Percentiles rank a stretch among this genome's conserved stretches.
These are phyloP conservation scores for Ceratocystis alfenasii DNA, from an alignment of 2,329 filamentous ascomycete genomes.

Conservation along the genomic window DNA sequence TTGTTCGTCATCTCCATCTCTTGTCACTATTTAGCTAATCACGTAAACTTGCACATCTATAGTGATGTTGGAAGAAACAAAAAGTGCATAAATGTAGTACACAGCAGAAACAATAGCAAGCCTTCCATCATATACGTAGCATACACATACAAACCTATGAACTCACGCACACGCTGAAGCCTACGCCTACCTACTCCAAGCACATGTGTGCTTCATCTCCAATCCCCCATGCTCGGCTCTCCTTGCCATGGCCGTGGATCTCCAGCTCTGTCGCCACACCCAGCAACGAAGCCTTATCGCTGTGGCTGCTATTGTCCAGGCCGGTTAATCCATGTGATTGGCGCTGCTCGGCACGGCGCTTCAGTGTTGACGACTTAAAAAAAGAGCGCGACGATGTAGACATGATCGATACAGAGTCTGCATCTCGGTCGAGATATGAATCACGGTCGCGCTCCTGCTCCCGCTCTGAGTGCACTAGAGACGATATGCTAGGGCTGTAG, in stretches of 20 bases:
- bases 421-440: slow-evolving; percentile 24
- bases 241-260: slow-evolving; percentile 42
- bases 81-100: neutral
- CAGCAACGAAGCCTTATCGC: slow-evolving; percentile 34
- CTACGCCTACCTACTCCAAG: slow-evolving; percentile 44
- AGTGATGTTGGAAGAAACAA: neutral
- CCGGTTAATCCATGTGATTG: slow-evolving; percentile 35
- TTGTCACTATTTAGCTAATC: too few species aligned
- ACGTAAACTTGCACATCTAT: too few species aligned
- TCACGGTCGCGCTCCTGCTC: neutral
- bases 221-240: slow-evolving; percentile 58
- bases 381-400: slow-evolving; percentile 39
- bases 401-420: slow-evolving; percentile 36
- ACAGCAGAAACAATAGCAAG: neutral
- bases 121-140: neutral
- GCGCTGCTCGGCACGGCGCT: slow-evolving; percentile 33
- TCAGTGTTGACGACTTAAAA: slow-evolving; percentile 33
- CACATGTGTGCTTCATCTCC: slow-evolving; percentile 78
- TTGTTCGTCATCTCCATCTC: too few species aligned
- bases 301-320: slow-evolving; percentile 31
- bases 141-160: too few species aligned
- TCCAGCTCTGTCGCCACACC: slow-evolving; percentile 39
- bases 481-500: slow-evolving; percentile 14
- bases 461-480: slow-evolving; percentile 10
- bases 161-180: slow-evolving; percentile 5